These are phyloP conservation scores for Endotrypanum monterogeii DNA, from an alignment of 208 protist species.

Conservation along the genomic window DNA sequence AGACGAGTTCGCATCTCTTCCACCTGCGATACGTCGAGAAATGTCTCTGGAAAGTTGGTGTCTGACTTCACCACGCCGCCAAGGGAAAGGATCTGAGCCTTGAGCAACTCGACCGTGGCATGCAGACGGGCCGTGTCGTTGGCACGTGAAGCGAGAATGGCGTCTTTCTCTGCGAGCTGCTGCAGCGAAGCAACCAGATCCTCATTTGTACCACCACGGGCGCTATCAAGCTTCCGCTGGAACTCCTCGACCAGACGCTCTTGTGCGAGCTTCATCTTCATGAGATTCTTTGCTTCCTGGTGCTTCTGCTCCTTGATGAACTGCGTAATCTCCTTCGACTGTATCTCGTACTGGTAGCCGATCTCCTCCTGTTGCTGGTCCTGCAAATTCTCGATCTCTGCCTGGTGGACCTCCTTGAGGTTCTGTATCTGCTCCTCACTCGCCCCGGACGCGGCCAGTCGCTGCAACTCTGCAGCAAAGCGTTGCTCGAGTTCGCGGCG, in stretches of 20 bases:
- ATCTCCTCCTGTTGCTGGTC: conserved; percentile 89
- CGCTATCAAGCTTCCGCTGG: conserved; percentile 77
- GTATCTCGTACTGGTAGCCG: conserved; percentile 75
- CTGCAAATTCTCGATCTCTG: conserved; percentile 79
- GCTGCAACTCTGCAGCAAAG: conserved; percentile 64
- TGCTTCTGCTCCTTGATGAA: conserved; percentile 84
- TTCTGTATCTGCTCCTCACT: conserved; percentile 76
- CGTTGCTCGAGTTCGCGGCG: conserved; percentile 50
- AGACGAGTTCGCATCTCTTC: conserved; percentile 76
- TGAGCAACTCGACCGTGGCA: conserved; percentile 65
- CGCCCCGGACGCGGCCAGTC: conserved; percentile 58
- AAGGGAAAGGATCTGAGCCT: conserved; percentile 55
- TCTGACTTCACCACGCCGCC: conserved; percentile 40
- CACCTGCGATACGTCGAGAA: conserved; percentile 81
- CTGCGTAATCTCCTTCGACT: conserved; percentile 76
- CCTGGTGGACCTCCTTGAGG: conserved; percentile 78
- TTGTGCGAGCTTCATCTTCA: conserved; percentile 76
- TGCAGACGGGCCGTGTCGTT: conserved; percentile 84
- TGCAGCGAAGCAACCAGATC: conserved; percentile 71
- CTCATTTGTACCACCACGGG: conserved; percentile 78
- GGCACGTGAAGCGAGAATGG: conserved; percentile 73
- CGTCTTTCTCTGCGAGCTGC: conserved; percentile 80
- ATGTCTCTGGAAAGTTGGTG: conserved; percentile 63
- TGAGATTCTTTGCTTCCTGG: conserved; percentile 72
- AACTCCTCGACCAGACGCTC: conserved; percentile 87